Evolutionary conservation across 2,329 filamentous ascomycete genomes (phyloP).

Genomic region (Clathrospora elynae): DNA sequence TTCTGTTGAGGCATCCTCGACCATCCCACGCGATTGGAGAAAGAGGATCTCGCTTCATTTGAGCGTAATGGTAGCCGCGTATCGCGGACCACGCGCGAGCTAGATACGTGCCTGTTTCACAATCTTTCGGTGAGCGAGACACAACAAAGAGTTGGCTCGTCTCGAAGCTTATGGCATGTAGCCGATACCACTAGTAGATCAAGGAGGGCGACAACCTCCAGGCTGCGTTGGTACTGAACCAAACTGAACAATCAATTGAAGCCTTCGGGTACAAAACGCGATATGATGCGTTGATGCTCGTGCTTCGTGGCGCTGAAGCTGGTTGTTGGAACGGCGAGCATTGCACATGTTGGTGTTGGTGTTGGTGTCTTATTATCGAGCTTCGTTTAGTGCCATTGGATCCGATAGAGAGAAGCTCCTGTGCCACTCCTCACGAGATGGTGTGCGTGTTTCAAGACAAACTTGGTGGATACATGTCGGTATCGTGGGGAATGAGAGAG

Average conservation of each 20-base stretch:
- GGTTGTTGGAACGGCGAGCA: too few species aligned
- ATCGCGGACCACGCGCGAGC: constrained; percentile 10
- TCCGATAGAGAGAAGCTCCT: constrained; percentile 8
- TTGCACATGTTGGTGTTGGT: too few species aligned
- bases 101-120: constrained; percentile 18
- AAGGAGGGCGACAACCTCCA: too few species aligned
- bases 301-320: too few species aligned
- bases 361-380: too few species aligned
- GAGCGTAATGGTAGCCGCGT: constrained; percentile 2
- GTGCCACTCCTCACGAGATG: constrained; percentile 9
- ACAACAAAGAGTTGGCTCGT: constrained; percentile 7
- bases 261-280: too few species aligned
- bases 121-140: constrained; percentile 13
- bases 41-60: constrained; percentile 10
- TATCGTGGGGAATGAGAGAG: constrained; percentile 20
- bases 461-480: constrained; percentile 2
- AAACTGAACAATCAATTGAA: too few species aligned
- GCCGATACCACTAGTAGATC: neutral
- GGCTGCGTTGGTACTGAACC: too few species aligned
- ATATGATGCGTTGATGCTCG: too few species aligned
- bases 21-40: constrained; percentile 9
- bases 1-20: constrained; percentile 5
- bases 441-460: constrained; percentile 20
- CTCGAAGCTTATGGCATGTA: neutral
- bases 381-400: constrained; percentile 2